Base-by-base conservation (phyloP, 768 basidiomycete genomes). In the Nevesoporus exiguus region DNA sequence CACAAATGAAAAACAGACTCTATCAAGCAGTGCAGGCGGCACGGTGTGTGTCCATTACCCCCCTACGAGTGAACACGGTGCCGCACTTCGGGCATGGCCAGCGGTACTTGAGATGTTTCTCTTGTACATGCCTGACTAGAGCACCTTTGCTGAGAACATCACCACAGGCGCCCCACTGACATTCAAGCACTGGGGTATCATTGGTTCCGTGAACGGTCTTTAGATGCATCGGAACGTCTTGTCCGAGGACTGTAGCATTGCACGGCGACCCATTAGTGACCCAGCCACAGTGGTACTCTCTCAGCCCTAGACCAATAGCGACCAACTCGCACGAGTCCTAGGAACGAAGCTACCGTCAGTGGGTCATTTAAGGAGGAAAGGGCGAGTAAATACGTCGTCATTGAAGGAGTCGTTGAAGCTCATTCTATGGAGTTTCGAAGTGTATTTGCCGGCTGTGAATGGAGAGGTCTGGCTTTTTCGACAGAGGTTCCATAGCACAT, bases 41-140 rank as follows among this genome's bases (percentile, higher is more conserved):
- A 27, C 57, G 58, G 19, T 70, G 68, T 1, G 22, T 0, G 0
- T 59, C 52, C 62, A 71, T 51, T 1, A 54, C 56, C 2, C 59
- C 54, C 31, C 56, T 43, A 5, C 67, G 69, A 1, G 55, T 71
- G 49, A 65, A 69, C 1, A 49, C 1, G 0, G 29, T 3, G 3
- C 6, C 8, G 14, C 67, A 69, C 3, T 9, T 57, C 1, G 62
- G 55, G 24, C 67, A 69, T 0, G 67, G 58, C 65, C 69, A 67
- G 1, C 39, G 40, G 33, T 54, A 59, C 15, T 24, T 49, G 6
- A 71, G 58, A 37, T 69, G 69, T 7, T 1, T 57, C 14, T 67
- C 67, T 36, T 65, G 52, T 3, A 71, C 50, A 22, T 69, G 67
- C 1, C 69, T 40, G 5, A 56, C 49, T 19, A 69, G 39, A 6